Percentiles rank a stretch among this genome's conserved stretches.
phyloP scores from a whole-genome alignment of 2,329 filamentous ascomycete genomes.

The Verticillium alfalfae region DNA sequence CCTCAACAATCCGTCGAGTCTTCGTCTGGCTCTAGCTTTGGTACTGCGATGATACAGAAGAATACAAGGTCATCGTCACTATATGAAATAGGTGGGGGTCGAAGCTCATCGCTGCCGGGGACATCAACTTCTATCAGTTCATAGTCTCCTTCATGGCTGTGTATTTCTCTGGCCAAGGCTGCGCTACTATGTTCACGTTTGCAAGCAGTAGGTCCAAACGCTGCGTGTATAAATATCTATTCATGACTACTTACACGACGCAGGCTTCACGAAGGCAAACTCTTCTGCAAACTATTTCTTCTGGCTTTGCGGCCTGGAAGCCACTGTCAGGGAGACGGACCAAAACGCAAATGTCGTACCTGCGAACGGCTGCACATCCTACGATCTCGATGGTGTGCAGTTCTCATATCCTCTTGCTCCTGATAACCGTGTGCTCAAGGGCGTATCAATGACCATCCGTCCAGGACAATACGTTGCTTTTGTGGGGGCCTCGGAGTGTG shows the following conservation, averaged over 20 bases:
- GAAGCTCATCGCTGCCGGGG: neutral
- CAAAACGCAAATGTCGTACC: neutral
- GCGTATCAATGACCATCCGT: neutral
- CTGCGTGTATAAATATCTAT: too few relatives aligned
- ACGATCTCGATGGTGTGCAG: neutral
- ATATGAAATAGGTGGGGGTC: neutral
- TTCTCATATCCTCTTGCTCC: neutral
- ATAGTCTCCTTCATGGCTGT: slow-evolving; percentile 24
- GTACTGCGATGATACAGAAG: too few relatives aligned
- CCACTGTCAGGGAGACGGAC: neutral
- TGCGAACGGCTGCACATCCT: neutral
- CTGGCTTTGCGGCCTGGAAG: slow-evolving; percentile 20
- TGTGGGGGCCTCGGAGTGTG: slow-evolving; percentile 51
- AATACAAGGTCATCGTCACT: too few relatives aligned
- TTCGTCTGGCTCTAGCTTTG: too few relatives aligned
- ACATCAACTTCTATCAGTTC: slow-evolving; percentile 6
- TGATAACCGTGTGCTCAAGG: neutral
- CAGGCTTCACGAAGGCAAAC: slow-evolving; percentile 31
- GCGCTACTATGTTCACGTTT: slow-evolving; percentile 3
- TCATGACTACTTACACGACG: neutral
- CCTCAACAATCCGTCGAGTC: slow-evolving; percentile 22
- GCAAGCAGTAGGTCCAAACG: neutral
- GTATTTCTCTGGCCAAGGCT: slow-evolving; percentile 14
- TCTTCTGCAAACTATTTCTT: slow-evolving; percentile 30
- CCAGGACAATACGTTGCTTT: slow-evolving; percentile 43